Evolutionary conservation across 2,329 filamentous ascomycete genomes (phyloP).

Genomic region (Alternaria hordeiaustralica): DNA sequence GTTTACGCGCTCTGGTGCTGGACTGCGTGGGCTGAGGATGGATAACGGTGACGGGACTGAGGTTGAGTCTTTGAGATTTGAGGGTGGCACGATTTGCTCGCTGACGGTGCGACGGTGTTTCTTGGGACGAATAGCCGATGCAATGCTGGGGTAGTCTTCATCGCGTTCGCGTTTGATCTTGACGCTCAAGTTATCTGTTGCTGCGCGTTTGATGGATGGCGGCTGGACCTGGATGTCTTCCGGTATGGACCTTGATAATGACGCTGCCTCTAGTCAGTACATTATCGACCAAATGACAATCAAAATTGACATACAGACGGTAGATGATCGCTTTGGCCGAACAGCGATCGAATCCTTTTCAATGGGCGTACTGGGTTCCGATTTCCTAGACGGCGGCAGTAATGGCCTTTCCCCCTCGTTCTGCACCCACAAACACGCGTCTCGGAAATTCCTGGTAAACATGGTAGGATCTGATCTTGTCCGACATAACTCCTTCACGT

Average conservation of each 20-base stretch:
- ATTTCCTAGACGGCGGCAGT: slow-evolving; percentile 25
- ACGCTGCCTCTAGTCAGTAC: slow-evolving; percentile 12
- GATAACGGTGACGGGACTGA: not conserved
- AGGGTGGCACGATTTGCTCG: slow-evolving; percentile 25
- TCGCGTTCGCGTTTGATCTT: slow-evolving; percentile 37
- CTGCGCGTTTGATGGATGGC: slow-evolving; percentile 24
- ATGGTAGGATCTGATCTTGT: slow-evolving; percentile 33
- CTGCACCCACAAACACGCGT: slow-evolving; percentile 36
- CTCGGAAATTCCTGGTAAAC: slow-evolving; percentile 38
- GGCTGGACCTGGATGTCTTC: slow-evolving; percentile 12
- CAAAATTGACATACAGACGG: slow-evolving; percentile 63
- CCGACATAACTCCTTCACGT: slow-evolving; percentile 32
- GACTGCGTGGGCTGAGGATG: slow-evolving; percentile 20
- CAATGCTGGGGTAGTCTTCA: slow-evolving; percentile 20
- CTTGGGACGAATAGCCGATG: slow-evolving; percentile 15
- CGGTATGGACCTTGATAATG: slow-evolving; percentile 6
- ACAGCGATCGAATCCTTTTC: slow-evolving; percentile 23
- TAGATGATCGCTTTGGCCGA: slow-evolving; percentile 70
- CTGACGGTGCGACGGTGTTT: slow-evolving; percentile 28
- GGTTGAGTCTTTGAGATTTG: slow-evolving; percentile 17
- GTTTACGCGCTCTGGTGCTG: slow-evolving; percentile 28
- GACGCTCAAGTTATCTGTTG: slow-evolving; percentile 22
- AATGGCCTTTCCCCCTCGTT: slow-evolving; percentile 31
- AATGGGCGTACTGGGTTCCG: slow-evolving; percentile 21
- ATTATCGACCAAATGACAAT: slow-evolving; percentile 13